Base-by-base conservation (phyloP, 768 basidiomycete genomes). In the Mrakia frigida region DNA sequence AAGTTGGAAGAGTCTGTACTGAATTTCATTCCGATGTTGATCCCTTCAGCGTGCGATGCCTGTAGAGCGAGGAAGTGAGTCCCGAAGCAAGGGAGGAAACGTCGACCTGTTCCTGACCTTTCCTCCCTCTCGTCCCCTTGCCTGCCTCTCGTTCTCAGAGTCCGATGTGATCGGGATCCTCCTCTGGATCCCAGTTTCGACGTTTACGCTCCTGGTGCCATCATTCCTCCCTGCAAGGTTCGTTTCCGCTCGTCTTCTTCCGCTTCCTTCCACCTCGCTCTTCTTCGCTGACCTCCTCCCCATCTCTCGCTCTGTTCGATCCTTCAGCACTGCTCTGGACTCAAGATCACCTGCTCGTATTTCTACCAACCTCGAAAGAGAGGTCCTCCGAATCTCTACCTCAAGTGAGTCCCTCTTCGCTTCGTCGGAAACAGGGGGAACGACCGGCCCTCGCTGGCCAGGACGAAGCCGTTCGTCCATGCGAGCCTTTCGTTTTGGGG, bases 331-430 rank as follows among this genome's bases (percentile, higher is more conserved):
- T 94, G 92, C 82, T 86, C 90, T 79, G 87, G 90, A 0, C 88
- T 94, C 70, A 90, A 89, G 28, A 91, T 94, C 69, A 87, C 89
- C 7, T 94, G 94, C 83, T 93, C 91, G 0, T 96, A 94, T 80
- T 91, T 93, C 81, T 95, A 95, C 82, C 91, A 92, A 82, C 94
- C 94, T 28, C 94, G 94, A 86, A 95, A 95, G 84, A 86, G 94
- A 74, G 94, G 94, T 0, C 94, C 94, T 4, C 94, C 93, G 2
- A 95, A 95, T 83, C 86, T 94, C 91, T 95, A 83, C 73, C 80
- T 80, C 33, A 59, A 75, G 75, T 76, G 46, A 68, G 75, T 43
- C 39, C 39, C 3, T 41, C 13, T 21, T 35, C 35, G 65, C 65
- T 39, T 39, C 37, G 25, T 21, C 39, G 39, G 65, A 6, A 21